Percentiles rank a stretch among this genome's conserved stretches.
These are phyloP conservation scores for Maudiozyma pseudohumilis DNA, from an alignment of 805 yeast genomes.

Conservation along the genomic window DNA sequence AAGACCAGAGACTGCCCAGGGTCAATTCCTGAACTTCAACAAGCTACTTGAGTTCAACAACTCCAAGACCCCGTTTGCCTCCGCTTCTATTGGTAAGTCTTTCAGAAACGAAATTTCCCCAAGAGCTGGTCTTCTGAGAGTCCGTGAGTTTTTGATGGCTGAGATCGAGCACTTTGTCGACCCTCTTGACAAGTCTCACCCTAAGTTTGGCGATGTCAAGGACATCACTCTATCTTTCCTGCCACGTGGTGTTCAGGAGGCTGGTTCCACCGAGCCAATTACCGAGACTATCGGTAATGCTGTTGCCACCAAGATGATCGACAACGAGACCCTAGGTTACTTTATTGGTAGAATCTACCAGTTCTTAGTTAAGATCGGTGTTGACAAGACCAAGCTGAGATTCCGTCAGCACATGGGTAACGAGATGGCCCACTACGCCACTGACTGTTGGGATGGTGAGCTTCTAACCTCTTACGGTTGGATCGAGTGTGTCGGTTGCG, in stretches of 20 bases:
- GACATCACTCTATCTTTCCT: slow-evolving; percentile 66
- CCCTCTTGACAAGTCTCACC: slow-evolving; percentile 77
- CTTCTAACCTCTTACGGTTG: slow-evolving; percentile 93
- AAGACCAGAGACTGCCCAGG: slow-evolving; percentile 99
- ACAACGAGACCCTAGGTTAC: slow-evolving; percentile 94
- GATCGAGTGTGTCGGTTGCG: slow-evolving; percentile 99
- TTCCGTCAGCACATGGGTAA: slow-evolving; percentile 98
- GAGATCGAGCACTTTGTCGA: slow-evolving; percentile 98
- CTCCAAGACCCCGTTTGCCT: slow-evolving; percentile 97
- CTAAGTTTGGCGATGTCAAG: slow-evolving; percentile 65
- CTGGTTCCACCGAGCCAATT: slow-evolving; percentile 64
- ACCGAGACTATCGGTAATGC: slow-evolving; percentile 81
- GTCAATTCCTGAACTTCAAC: slow-evolving; percentile 92
- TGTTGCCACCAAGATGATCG: slow-evolving; percentile 77
- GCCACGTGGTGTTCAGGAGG: slow-evolving; percentile 79
- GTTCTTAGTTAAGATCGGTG: slow-evolving; percentile 83
- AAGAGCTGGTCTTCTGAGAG: slow-evolving; percentile 93
- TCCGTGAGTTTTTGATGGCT: slow-evolving; percentile 98
- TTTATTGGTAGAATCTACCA: slow-evolving; percentile 86
- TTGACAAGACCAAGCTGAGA: slow-evolving; percentile 71
- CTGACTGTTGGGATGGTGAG: slow-evolving; percentile 99
- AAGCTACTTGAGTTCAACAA: slow-evolving; percentile 92
- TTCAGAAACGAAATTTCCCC: slow-evolving; percentile 99
- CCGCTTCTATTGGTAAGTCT: slow-evolving; percentile 96
- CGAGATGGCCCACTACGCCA: slow-evolving; percentile 99